These are phyloP conservation scores for Pouteria campechiana DNA, from an alignment of 179 eudicot genomes.

Conservation along the genomic window DNA sequence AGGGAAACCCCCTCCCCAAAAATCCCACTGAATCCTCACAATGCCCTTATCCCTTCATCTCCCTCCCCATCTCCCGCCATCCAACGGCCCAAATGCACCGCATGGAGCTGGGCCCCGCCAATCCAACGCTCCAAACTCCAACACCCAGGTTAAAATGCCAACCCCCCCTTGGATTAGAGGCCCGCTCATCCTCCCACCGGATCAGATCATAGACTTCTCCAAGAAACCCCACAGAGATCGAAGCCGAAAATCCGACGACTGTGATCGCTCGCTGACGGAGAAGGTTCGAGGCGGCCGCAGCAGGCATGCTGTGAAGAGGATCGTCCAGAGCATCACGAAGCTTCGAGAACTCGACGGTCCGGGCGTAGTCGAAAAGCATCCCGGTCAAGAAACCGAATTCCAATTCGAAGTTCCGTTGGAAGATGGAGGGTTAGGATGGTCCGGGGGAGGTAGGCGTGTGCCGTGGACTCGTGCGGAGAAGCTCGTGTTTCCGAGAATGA, in stretches of 20 bases:
- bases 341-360: slow-evolving; percentile 26
- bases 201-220: slow-evolving; percentile 36
- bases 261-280: slow-evolving; percentile 35
- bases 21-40: too few species aligned
- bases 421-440: slow-evolving; percentile 13
- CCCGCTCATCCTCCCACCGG: slow-evolving; percentile 28
- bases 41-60: too few species aligned
- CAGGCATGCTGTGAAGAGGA: slow-evolving; percentile 48
- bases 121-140: background rate
- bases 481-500: slow-evolving; percentile 41
- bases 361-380: slow-evolving; percentile 2
- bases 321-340: slow-evolving; percentile 36
- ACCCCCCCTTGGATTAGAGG: slow-evolving; percentile 90
- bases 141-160: slow-evolving; percentile 37
- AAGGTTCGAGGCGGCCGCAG: slow-evolving; percentile 78
- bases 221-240: slow-evolving; percentile 8
- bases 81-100: slow-evolving; percentile 1
- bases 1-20: too few species aligned
- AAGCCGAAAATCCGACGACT: slow-evolving; percentile 16
- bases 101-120: background rate
- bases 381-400: slow-evolving; percentile 10
- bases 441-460: slow-evolving; percentile 15
- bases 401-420: slow-evolving; percentile 30
- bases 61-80: background rate
- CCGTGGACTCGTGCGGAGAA: slow-evolving; percentile 70